Evolutionary conservation across 1,139 yeast species (phyloP).

Genomic region (Entelexis paramagnoliae): DNA sequence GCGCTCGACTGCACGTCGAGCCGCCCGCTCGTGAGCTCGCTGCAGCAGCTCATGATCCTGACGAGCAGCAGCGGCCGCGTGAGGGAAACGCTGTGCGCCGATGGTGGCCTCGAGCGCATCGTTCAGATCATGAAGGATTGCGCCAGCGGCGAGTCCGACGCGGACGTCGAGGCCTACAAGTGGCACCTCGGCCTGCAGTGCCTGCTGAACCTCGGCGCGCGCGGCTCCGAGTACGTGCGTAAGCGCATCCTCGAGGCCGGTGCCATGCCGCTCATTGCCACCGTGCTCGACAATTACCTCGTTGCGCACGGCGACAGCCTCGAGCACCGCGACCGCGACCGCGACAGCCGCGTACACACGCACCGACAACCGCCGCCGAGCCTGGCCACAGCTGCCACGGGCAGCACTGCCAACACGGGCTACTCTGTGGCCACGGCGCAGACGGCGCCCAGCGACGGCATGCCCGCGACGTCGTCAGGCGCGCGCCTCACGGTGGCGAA

Average conservation of each 20-base stretch:
- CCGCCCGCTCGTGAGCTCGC: slow-evolving; percentile 80
- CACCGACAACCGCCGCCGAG: slow-evolving; percentile 5
- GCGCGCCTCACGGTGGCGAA: neutral
- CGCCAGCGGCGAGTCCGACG: slow-evolving; percentile 1
- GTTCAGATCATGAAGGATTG: slow-evolving; percentile 69
- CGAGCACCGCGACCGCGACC: slow-evolving; percentile 18
- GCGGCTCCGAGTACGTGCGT: slow-evolving; percentile 81
- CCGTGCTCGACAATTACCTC: slow-evolving; percentile 78
- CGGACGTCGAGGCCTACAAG: slow-evolving; percentile 74
- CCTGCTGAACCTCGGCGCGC: slow-evolving; percentile 76
- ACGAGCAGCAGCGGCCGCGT: slow-evolving; percentile 82
- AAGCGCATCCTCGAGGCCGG: slow-evolving; percentile 87
- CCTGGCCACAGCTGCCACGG: slow-evolving; percentile 2
- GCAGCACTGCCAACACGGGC: neutral
- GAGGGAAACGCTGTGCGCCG: slow-evolving; percentile 75
- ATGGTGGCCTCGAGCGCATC: slow-evolving; percentile 86
- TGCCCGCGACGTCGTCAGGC: neutral
- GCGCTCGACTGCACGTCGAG: slow-evolving; percentile 88
- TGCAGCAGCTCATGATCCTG: slow-evolving; percentile 78
- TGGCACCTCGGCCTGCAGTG: slow-evolving; percentile 96
- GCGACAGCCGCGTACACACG: neutral
- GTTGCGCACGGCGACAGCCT: slow-evolving; percentile 23
- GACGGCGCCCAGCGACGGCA: no score
- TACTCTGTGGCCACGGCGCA: neutral
- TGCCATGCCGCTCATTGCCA: slow-evolving; percentile 78